Percentiles rank a stretch among this genome's conserved stretches.
Evolutionary conservation across 129 eudicot species (phyloP).

Genomic region (Tagetes patula): DNA sequence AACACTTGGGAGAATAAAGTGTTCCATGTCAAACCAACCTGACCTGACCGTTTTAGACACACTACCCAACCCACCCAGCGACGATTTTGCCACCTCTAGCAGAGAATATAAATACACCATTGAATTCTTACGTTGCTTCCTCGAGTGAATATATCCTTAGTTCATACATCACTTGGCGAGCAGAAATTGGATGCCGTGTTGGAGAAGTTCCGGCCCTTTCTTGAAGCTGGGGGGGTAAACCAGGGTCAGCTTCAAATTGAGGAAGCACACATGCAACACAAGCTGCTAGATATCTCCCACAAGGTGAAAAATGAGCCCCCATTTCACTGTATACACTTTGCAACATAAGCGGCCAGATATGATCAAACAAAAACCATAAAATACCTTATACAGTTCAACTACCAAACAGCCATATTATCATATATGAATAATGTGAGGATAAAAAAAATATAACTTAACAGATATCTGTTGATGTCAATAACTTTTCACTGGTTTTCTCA

Average conservation of each 20-base stretch:
- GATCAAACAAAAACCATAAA: background rate
- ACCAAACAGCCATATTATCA: background rate
- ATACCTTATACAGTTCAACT: background rate
- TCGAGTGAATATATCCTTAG: slow-evolving; percentile 94
- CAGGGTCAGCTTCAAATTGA: slow-evolving; percentile 69
- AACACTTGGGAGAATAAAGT: background rate
- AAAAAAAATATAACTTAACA: background rate
- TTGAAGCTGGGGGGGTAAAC: slow-evolving; percentile 51
- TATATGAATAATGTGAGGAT: background rate
- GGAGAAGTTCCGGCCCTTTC: slow-evolving; percentile 83
- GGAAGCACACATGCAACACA: slow-evolving; percentile 90
- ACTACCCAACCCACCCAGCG: background rate
- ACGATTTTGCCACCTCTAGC: slow-evolving; percentile 6
- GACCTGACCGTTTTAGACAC: background rate
- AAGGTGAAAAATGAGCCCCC: slow-evolving; percentile 96
- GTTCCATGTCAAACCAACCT: background rate
- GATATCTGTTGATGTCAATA: background rate
- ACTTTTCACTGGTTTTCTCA: too few species aligned
- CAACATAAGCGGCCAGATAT: slow-evolving; percentile 14
- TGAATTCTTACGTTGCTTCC: slow-evolving; percentile 75
- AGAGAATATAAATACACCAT: background rate
- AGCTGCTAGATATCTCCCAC: slow-evolving; percentile 86
- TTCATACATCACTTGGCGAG: slow-evolving; percentile 88
- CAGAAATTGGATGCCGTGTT: slow-evolving; percentile 79
- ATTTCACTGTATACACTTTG: slow-evolving; percentile 63